A percentile compares a stretch with the other conserved stretches of the same genome.
phyloP scores from a whole-genome alignment of 768 basidiomycete genomes.

The Naganishia onofrii region DNA sequence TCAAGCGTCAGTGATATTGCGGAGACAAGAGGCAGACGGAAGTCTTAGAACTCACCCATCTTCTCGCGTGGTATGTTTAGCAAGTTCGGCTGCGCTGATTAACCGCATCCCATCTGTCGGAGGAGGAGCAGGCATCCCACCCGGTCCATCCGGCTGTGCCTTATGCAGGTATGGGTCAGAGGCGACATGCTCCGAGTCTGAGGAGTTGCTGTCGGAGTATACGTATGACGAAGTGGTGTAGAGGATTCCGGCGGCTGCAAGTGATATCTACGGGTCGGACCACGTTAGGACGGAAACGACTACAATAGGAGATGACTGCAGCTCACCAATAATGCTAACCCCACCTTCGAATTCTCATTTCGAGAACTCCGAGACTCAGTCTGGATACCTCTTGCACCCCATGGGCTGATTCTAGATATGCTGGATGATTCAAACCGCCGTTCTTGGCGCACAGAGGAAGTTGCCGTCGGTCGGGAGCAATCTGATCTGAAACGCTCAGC shows the following conservation, averaged over 20 bases:
- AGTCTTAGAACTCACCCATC: slow-evolving; percentile 25
- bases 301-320: no score
- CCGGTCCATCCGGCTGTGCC: slow-evolving; percentile 8
- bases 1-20: background rate
- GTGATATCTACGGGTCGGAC: background rate
- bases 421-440: background rate
- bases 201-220: slow-evolving; percentile 5
- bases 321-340: slow-evolving; percentile 7
- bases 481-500: background rate
- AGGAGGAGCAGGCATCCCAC: slow-evolving; percentile 23
- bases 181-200: slow-evolving; percentile 11
- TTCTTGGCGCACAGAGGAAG: background rate
- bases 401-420: background rate
- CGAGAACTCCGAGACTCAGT: background rate
- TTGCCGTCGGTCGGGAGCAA: background rate
- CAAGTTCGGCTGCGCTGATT: slow-evolving; percentile 33
- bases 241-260: background rate
- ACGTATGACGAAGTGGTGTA: slow-evolving; percentile 9
- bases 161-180: slow-evolving; percentile 15
- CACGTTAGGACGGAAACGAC: background rate
- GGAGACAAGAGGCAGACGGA: background rate
- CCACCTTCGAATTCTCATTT: background rate
- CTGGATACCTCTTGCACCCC: background rate
- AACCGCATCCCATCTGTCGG: slow-evolving; percentile 22
- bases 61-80: slow-evolving; percentile 31